These are phyloP conservation scores for Baorangia bicolor DNA, from an alignment of 768 basidiomycete species.

Conservation along the genomic window DNA sequence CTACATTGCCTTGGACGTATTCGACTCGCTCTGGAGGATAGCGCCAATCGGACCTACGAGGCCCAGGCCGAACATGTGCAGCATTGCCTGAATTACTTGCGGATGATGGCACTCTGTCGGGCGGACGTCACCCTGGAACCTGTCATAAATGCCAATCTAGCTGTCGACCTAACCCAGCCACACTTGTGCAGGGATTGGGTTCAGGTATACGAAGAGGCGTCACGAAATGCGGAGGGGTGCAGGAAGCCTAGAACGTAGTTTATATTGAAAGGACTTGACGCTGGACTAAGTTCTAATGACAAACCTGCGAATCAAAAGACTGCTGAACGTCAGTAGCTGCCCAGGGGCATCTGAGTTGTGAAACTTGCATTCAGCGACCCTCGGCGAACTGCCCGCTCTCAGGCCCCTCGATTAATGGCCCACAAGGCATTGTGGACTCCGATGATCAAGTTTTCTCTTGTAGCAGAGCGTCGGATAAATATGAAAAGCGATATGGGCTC, in stretches of 20 bases:
- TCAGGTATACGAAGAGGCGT: slow-evolving; percentile 26
- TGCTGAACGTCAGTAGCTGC: not conserved
- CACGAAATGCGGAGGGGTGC: slow-evolving; percentile 13
- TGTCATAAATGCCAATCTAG: slow-evolving; percentile 21
- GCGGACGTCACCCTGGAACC: slow-evolving; percentile 50
- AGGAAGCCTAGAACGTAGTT: slow-evolving; percentile 2
- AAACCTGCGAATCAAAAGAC: not conserved
- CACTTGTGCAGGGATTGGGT: slow-evolving; percentile 29
- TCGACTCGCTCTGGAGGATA: slow-evolving; percentile 21
- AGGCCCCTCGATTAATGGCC: not conserved
- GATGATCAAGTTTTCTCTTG: not conserved
- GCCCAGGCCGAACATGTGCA: slow-evolving; percentile 25
- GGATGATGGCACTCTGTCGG: slow-evolving; percentile 44
- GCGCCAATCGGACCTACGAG: slow-evolving; percentile 15
- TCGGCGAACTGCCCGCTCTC: not conserved
- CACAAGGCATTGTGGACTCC: not conserved
- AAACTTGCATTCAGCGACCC: not conserved
- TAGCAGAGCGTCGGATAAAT: no score
- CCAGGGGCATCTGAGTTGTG: not conserved
- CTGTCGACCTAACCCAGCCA: slow-evolving; percentile 23
- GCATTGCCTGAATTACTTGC: slow-evolving; percentile 51
- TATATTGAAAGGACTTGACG: not conserved
- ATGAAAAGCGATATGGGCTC: not conserved
- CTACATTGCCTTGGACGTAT: slow-evolving; percentile 37
- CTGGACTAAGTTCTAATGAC: not conserved